Percentiles rank a stretch among this genome's conserved stretches.
phyloP scores from a whole-genome alignment of 2,329 filamentous ascomycete species.

The Penicillium sp. region DNA sequence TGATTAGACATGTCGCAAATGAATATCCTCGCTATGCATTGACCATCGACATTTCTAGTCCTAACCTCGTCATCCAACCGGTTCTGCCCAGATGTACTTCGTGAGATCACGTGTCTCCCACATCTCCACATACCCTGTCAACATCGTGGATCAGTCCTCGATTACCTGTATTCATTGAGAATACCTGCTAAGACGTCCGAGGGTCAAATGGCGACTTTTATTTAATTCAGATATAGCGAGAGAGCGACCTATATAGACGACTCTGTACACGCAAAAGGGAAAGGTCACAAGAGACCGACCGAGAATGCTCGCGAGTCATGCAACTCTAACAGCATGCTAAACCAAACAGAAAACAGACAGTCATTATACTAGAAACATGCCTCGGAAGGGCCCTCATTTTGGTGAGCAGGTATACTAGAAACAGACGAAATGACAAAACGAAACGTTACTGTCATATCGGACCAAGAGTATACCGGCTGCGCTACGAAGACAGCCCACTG shows the following conservation, averaged over 20 bases:
- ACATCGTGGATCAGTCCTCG: no score
- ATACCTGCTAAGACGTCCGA: background rate
- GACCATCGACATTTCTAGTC: background rate
- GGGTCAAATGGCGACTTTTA: background rate
- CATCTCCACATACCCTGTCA: background rate
- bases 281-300: background rate
- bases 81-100: background rate
- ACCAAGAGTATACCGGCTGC: background rate
- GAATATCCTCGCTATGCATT: background rate
- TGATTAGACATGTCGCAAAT: background rate
- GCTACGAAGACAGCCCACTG: slow-evolving; percentile 24
- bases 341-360: background rate
- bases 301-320: slow-evolving; percentile 5
- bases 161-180: background rate
- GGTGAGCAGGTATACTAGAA: background rate
- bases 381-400: background rate
- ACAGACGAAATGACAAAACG: slow-evolving; percentile 1
- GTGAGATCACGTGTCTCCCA: background rate
- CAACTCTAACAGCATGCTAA: slow-evolving; percentile 9
- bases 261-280: background rate
- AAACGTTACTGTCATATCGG: background rate
- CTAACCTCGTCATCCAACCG: background rate
- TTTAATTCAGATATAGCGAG: background rate
- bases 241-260: background rate
- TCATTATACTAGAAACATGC: slow-evolving; percentile 6